Evolutionary conservation across 768 basidiomycete species (phyloP).

Genomic region (Clavaria fumosa): DNA sequence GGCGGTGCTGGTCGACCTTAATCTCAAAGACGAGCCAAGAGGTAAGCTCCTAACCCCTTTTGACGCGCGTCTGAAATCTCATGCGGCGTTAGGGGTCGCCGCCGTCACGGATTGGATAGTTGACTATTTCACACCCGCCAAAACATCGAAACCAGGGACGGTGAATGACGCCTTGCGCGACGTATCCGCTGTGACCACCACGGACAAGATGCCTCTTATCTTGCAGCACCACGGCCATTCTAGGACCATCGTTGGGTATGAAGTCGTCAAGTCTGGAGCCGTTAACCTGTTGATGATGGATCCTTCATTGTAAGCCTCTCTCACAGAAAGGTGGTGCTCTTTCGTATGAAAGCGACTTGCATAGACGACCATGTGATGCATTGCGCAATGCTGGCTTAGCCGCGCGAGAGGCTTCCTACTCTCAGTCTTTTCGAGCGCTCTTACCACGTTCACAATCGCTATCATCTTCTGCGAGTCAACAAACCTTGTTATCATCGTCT

Average conservation of each 20-base stretch:
- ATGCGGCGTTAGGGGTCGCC: conserved; percentile 22
- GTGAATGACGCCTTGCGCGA: conserved; percentile 38
- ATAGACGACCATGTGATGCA: not conserved
- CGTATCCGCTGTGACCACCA: conserved; percentile 36
- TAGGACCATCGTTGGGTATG: conserved; percentile 74
- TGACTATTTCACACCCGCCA: conserved; percentile 41
- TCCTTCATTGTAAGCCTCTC: conserved; percentile 40
- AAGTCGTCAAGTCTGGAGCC: conserved; percentile 39
- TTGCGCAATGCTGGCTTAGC: not conserved
- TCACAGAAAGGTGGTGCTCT: not conserved
- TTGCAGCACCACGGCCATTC: conserved; percentile 80
- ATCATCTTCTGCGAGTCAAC: too few species aligned
- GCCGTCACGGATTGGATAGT: conserved; percentile 58
- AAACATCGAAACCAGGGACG: conserved; percentile 10
- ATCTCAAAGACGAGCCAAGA: conserved; percentile 27
- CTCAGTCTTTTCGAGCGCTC: not conserved
- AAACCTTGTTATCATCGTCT: too few species aligned
- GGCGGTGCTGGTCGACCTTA: conserved; percentile 50
- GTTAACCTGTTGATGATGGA: conserved; percentile 65
- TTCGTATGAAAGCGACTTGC: conserved; percentile 8
- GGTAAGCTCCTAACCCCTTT: conserved; percentile 19
- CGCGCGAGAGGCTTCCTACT: not conserved
- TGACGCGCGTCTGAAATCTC: conserved; percentile 1
- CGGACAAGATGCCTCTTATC: conserved; percentile 65
- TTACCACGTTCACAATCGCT: not conserved